These are phyloP conservation scores for Pseudopithomyces maydicus DNA, from an alignment of 2,329 filamentous ascomycete species.

Conservation along the genomic window DNA sequence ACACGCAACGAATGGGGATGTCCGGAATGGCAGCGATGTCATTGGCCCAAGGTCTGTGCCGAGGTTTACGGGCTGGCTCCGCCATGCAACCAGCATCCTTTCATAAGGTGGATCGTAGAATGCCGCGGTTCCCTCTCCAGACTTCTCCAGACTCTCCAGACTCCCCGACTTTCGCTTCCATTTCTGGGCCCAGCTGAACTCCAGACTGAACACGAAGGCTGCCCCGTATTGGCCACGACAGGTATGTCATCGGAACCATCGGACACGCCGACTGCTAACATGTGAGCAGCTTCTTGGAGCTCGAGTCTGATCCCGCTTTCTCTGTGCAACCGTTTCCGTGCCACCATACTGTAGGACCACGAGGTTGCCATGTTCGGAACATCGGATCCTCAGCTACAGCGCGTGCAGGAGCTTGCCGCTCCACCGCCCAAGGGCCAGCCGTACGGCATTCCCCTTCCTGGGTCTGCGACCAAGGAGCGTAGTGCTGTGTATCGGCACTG, in stretches of 20 bases:
- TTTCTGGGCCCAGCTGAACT: background rate
- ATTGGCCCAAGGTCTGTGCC: slow-evolving; percentile 2
- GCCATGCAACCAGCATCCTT: background rate
- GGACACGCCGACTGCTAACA: slow-evolving; percentile 7
- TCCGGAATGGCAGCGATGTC: background rate
- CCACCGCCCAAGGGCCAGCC: slow-evolving; percentile 75
- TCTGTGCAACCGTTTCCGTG: background rate
- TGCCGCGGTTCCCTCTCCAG: slow-evolving; percentile 2
- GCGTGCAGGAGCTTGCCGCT: slow-evolving; percentile 56
- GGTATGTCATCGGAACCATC: slow-evolving; percentile 7
- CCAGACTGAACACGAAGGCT: background rate
- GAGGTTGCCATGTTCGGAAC: slow-evolving; percentile 35
- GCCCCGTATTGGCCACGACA: background rate
- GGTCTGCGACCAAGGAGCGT: slow-evolving; percentile 73
- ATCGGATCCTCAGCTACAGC: slow-evolving; percentile 34
- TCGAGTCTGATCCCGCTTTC: background rate
- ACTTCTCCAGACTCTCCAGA: slow-evolving; percentile 1
- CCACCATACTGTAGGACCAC: background rate
- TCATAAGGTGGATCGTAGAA: background rate
- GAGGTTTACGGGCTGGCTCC: slow-evolving; percentile 1
- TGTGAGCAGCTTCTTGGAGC: background rate
- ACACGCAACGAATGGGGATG: background rate
- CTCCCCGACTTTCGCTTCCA: background rate
- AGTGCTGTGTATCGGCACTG: slow-evolving; percentile 83
- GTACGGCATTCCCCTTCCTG: slow-evolving; percentile 78